A percentile compares a stretch with the other conserved stretches of the same genome.
phyloP scores from a whole-genome alignment of 148 eudicot species.

The Rhododendron ovatum region DNA sequence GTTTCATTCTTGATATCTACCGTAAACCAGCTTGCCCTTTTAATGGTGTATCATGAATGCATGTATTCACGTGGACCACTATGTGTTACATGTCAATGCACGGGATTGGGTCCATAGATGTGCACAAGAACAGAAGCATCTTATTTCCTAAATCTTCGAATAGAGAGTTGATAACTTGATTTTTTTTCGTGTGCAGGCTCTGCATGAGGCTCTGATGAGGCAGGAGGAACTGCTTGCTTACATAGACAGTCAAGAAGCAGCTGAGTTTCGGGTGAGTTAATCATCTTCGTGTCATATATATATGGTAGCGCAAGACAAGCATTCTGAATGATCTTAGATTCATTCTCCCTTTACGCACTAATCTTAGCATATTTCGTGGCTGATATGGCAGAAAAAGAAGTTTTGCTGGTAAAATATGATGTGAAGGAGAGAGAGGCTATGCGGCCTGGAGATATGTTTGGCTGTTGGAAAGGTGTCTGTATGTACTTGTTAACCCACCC shows the following conservation, averaged over 20 bases:
- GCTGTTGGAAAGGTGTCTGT: not conserved
- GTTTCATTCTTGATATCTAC: not conserved
- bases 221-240: conserved; percentile 95
- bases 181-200: conserved; percentile 29
- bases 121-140: not conserved
- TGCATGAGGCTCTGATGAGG: conserved; percentile 71
- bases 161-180: not conserved
- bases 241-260: conserved; percentile 83
- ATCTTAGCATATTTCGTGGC: not conserved
- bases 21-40: not conserved
- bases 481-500: not conserved
- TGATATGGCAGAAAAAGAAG: conserved; percentile 55
- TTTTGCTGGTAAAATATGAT: conserved; percentile 51
- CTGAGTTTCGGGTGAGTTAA: conserved; percentile 57
- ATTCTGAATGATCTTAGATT: not conserved
- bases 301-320: not conserved
- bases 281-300: not conserved
- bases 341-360: not conserved
- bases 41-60: not conserved
- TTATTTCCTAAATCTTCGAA: not conserved
- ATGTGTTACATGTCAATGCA: not conserved
- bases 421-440: not conserved
- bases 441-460: not conserved
- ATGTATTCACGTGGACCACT: not conserved
- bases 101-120: not conserved